Evolutionary conservation across 805 yeast genomes (phyloP).

Genomic region (Teunomyces lycoperdinae): DNA sequence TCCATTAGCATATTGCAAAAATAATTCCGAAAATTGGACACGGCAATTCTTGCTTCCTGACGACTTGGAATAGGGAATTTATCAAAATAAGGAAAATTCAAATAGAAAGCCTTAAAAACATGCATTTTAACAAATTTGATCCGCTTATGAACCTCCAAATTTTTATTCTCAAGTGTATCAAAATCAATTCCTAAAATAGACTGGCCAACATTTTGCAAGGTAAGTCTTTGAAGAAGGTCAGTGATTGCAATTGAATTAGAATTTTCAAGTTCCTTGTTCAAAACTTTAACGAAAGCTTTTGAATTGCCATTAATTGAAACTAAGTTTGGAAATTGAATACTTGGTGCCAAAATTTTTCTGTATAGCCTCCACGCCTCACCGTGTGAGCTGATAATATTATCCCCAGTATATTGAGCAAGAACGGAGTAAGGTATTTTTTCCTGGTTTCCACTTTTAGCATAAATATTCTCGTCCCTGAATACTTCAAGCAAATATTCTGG

Average conservation of each 20-base stretch:
- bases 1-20: constrained; percentile 33
- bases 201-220: constrained; percentile 50
- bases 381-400: constrained; percentile 58
- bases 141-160: constrained; percentile 34
- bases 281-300: not conserved
- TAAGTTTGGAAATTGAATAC: constrained; percentile 49
- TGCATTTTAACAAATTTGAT: constrained; percentile 47
- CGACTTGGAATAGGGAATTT: constrained; percentile 48
- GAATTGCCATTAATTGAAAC: constrained; percentile 40
- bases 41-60: constrained; percentile 40
- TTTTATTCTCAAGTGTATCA: constrained; percentile 29
- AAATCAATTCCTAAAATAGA: constrained; percentile 51
- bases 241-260: constrained; percentile 20
- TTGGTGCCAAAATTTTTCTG: constrained; percentile 42
- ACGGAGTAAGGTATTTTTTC: constrained; percentile 56
- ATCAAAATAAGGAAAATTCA: constrained; percentile 57
- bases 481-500: constrained; percentile 47
- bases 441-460: constrained; percentile 60
- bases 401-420: constrained; percentile 55
- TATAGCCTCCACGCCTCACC: constrained; percentile 51
- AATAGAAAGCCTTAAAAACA: constrained; percentile 52
- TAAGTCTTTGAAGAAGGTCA: constrained; percentile 45
- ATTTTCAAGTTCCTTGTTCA: constrained; percentile 1
- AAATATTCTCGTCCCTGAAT: constrained; percentile 47
- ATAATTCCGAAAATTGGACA: constrained; percentile 37